These are phyloP conservation scores for Fraxinus dipetala DNA, from an alignment of 305 asterid genomes.

Conservation along the genomic window DNA sequence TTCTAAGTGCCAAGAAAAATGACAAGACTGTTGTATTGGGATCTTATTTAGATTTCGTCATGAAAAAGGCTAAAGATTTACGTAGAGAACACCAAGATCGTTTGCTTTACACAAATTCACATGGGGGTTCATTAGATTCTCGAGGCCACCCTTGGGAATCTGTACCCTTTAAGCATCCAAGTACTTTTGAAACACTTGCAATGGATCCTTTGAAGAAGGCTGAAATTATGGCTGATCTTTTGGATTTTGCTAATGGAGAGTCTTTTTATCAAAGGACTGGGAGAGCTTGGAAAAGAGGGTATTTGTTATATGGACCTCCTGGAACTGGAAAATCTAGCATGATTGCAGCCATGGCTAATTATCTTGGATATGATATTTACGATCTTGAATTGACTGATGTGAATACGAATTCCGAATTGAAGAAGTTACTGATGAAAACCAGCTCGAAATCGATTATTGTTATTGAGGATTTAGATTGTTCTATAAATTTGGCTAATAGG, in stretches of 20 bases:
- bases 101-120: constrained; percentile 42
- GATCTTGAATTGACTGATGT: constrained; percentile 48
- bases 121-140: constrained; percentile 43
- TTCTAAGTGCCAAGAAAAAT: constrained; percentile 35
- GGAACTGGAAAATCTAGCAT: constrained; percentile 52
- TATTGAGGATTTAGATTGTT: constrained; percentile 48
- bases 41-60: constrained; percentile 34
- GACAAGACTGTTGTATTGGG: constrained; percentile 33
- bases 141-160: constrained; percentile 53
- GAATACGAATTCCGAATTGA: constrained; percentile 40
- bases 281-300: constrained; percentile 50
- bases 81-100: constrained; percentile 42
- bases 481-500: constrained; percentile 41
- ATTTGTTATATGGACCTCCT: constrained; percentile 43
- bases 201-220: constrained; percentile 41
- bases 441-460: constrained; percentile 48
- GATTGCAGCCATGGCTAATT: constrained; percentile 56
- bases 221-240: constrained; percentile 42
- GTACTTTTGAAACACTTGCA: constrained; percentile 43
- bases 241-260: constrained; percentile 39
- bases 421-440: constrained; percentile 45
- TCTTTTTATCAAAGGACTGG: constrained; percentile 45
- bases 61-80: constrained; percentile 40
- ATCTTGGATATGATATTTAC: constrained; percentile 44
- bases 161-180: constrained; percentile 50